A percentile compares a stretch with the other conserved stretches of the same genome.
Evolutionary conservation across 225 moss, liverwort and hornwort species (phyloP).

Genomic region (Rhytidiadelphus loreus): DNA sequence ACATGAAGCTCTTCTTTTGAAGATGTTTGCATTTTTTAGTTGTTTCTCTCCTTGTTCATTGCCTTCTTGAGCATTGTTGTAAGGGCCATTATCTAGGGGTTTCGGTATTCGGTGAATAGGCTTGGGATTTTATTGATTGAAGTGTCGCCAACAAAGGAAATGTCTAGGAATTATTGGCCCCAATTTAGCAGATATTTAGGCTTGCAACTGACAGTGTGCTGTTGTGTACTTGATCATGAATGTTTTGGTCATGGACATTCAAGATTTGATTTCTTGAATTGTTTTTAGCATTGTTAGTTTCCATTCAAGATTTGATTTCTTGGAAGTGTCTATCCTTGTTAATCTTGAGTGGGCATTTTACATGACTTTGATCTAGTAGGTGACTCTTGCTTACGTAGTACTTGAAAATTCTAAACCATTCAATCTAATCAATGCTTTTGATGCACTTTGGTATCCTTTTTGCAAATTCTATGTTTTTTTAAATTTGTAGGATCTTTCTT

Average conservation of each 20-base stretch:
- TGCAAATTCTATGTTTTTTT: background rate
- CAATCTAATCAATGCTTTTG: background rate
- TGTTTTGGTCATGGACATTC: background rate
- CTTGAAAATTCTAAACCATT: background rate
- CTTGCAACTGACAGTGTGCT: no score
- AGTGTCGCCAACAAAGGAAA: background rate
- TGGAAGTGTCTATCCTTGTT: background rate
- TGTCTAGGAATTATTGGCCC: background rate
- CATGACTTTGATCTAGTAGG: background rate
- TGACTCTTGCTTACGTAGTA: fast-evolving
- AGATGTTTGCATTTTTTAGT: background rate
- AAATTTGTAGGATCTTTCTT: background rate
- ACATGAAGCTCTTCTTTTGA: background rate
- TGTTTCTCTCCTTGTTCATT: background rate
- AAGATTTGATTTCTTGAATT: background rate
- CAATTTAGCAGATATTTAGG: background rate
- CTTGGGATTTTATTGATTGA: background rate
- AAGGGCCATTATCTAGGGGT: fast-evolving
- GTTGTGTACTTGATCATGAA: background rate
- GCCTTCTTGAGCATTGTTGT: background rate
- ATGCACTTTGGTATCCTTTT: background rate
- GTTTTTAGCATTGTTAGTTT: background rate
- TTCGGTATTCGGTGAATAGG: no score
- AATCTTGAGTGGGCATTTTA: background rate
- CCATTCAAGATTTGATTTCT: background rate